Conservation (phyloP, 2,329 filamentous ascomycete genomes). For the Curvularia spicifera region DNA sequence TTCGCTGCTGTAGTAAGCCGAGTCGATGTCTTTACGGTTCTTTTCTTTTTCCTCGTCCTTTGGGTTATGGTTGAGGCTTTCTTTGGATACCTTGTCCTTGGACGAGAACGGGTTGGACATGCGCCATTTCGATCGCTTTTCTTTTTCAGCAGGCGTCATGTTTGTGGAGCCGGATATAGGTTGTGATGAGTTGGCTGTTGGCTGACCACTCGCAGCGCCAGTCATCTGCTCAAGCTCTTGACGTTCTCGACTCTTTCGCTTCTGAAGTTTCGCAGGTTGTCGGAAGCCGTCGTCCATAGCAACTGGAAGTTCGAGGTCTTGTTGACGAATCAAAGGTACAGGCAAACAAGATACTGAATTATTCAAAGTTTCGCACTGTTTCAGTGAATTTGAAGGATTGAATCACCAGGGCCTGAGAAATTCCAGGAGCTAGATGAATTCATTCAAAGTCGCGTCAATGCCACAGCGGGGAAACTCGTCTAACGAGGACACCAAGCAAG, state of each 20-base stretch:
- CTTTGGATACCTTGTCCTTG: conserved; percentile 39
- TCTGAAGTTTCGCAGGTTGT: conserved; percentile 41
- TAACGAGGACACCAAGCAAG: conserved; percentile 20
- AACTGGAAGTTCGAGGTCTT: not conserved
- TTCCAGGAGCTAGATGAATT: conserved; percentile 1
- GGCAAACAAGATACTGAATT: not conserved
- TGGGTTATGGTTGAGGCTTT: conserved; percentile 12
- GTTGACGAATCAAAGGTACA: not conserved
- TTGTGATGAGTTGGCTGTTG: conserved; percentile 28
- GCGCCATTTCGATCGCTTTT: conserved; percentile 48
- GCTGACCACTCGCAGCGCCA: conserved; percentile 25
- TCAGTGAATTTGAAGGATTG: not conserved
- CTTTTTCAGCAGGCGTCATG: conserved; percentile 35
- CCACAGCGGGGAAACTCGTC: conserved; percentile 8
- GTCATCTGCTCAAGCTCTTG: conserved; percentile 35
- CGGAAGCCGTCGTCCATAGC: conserved; percentile 32
- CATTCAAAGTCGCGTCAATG: conserved; percentile 6
- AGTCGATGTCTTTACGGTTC: conserved; percentile 33
- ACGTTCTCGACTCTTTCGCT: conserved; percentile 41
- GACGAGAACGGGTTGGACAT: conserved; percentile 47
- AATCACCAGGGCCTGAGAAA: not conserved
- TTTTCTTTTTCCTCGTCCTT: conserved; percentile 23
- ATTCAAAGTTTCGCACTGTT: not conserved
- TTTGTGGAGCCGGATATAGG: conserved; percentile 26
- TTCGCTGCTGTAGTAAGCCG: conserved; percentile 46